phyloP scores from a whole-genome alignment of 176 grass and related monocot genomes.

The Hsuehochloa calcarea region DNA sequence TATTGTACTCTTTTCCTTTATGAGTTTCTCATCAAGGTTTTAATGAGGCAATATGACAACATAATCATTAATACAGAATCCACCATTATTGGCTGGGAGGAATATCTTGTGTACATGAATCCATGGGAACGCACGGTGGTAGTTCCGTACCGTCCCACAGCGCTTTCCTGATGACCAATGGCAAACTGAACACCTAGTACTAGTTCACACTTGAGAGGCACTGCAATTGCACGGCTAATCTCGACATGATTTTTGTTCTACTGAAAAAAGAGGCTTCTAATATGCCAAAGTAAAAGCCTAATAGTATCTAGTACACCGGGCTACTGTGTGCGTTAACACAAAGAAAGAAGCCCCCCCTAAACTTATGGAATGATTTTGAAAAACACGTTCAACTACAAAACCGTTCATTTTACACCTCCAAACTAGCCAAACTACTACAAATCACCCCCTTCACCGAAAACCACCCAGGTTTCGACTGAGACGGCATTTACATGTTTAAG shows the following conservation, averaged over 20 bases:
- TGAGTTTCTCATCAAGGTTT: too few relatives aligned
- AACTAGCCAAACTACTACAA: too few relatives aligned
- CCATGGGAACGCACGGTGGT: neutral
- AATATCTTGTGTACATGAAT: neutral
- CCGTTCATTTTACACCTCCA: too few relatives aligned
- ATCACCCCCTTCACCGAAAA: too few relatives aligned
- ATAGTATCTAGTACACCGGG: neutral
- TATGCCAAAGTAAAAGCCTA: neutral
- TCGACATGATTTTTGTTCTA: neutral
- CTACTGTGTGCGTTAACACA: neutral
- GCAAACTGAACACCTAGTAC: neutral
- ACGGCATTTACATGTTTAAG: too few relatives aligned
- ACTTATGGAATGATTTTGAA: too few relatives aligned
- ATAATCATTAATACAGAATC: too few relatives aligned
- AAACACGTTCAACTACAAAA: too few relatives aligned
- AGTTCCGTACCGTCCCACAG: neutral
- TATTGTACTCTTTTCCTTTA: too few relatives aligned
- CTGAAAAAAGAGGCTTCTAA: neutral
- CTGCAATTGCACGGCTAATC: neutral
- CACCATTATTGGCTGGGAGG: neutral
- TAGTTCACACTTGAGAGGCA: neutral
- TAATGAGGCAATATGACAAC: too few relatives aligned
- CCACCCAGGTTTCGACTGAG: too few relatives aligned
- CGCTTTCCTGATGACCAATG: neutral
- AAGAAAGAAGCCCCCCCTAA: neutral